Base-by-base conservation (phyloP, 2,329 filamentous ascomycete genomes). In the Thelonectria olida region DNA sequence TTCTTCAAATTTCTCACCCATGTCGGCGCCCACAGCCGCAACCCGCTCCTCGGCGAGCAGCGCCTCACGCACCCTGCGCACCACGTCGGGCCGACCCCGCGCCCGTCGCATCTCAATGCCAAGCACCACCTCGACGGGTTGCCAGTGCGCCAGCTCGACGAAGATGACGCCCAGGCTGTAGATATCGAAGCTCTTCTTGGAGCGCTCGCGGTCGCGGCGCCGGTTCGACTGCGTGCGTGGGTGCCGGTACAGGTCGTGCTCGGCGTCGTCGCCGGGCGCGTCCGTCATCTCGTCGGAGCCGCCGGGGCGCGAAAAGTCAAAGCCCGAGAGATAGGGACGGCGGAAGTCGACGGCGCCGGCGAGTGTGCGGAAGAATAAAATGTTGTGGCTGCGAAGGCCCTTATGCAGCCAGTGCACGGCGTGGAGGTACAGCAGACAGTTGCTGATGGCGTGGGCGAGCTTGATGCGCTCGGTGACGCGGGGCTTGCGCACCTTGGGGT, bases 341-440 rank as follows among this genome's bases (percentile, higher is more conserved):
- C 66, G 63, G 56, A 78, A 80, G 58, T 81, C 74, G 41, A 82
- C 73, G 20, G 62, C 54, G 61, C 72, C 73, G 20, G 59, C 45
- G 25, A 58, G 58, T 25, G 67, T 63, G 28, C 74, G 74, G 68
- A 85, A 85, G 70, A 87, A 85, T 10, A 87, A 69, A 27, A 87
- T 77, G 67, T 85, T 86, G 55, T 83, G 75, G 58, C 80, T 82
- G 12, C 84, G 81, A 5, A 87, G 75, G n/a, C 83, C 84, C 66
- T 88, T 87, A 75, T 87, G 85, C 6, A 87, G 76, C 84, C 84
- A 87, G 61, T 85, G 81, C 1, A 85, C 83, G 3, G 82, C 79
- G 66, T 87, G 84, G 0, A 87, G 77, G 56, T 85, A 84, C 47
- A 87, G 73, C 3, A 88, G 71, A 17, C 81, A 86, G 66, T 84